These are phyloP conservation scores for Annona cherimola DNA, from an alignment of 164 flowering plant genomes.

Conservation along the genomic window DNA sequence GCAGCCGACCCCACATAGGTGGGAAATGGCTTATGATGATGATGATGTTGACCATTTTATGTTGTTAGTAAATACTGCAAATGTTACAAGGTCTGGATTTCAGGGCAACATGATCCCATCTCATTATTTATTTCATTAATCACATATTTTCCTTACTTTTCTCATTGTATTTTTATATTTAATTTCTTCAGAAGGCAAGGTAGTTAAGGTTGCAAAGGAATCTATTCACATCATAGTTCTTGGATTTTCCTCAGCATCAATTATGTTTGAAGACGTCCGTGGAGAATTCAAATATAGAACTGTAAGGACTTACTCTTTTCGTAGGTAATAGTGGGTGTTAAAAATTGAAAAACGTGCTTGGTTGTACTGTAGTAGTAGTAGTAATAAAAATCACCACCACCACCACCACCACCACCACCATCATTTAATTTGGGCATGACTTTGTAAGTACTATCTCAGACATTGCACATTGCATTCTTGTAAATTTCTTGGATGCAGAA, in stretches of 20 bases:
- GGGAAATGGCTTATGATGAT: too few species aligned
- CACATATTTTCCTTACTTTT: too few species aligned
- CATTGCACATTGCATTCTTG: neutral
- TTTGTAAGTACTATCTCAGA: too few species aligned
- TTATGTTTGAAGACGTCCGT: conserved; percentile 60
- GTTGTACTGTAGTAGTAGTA: neutral
- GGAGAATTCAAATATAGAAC: conserved; percentile 52
- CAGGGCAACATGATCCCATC: neutral
- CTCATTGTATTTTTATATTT: neutral
- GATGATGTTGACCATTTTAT: too few species aligned
- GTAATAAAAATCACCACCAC: neutral
- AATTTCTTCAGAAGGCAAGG: conserved; percentile 68
- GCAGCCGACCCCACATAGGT: too few species aligned
- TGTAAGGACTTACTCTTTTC: conserved; percentile 27
- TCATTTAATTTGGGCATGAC: too few species aligned
- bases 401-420: too few species aligned
- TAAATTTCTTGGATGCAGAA: conserved; percentile 32
- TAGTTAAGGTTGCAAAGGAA: conserved; percentile 57
- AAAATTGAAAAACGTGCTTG: neutral
- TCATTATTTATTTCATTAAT: neutral
- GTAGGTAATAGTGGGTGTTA: neutral
- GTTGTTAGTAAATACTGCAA: too few species aligned
- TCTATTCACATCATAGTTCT: conserved; percentile 72
- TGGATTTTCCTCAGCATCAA: conserved; percentile 70
- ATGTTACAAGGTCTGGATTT: too few species aligned